Evolutionary conservation across 2,329 filamentous ascomycete species (phyloP), one percentile per base, ranked within the genome.

Genomic region (Paraphoma chrysanthemicola): DNA sequence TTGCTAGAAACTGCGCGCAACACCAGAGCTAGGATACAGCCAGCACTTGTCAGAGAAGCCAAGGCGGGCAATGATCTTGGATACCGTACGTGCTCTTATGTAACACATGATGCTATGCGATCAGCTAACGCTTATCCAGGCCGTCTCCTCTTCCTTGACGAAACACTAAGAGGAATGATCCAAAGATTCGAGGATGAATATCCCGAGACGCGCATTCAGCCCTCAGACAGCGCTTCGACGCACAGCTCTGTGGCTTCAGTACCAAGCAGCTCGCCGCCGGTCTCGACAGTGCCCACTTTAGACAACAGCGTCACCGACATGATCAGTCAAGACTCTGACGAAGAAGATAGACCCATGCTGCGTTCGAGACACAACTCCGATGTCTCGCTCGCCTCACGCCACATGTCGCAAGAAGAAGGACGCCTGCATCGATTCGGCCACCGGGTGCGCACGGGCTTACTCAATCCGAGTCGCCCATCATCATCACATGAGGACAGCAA

Each of bases 181-280:
- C 89, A 92, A 73, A 90, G 95, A 29, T 99, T 98, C 73, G 95
- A 98, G 75, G 91, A 96, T 73, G 94, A 98, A 76, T 98, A 93
- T 69, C 95, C 95, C 0, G 94, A 98, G 72, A 96, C 91, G 0
- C 88, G 92, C 36, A 81, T 86, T 42, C 64, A 71, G 14, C 68
- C 72, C 16, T 63, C 64, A 29, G 70, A 76, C 12, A 55, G 61
- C 8, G 63, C 62, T 7, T 77, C 74, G 3, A 62, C 63, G 0
- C 61, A 68, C 44, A 76, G 72, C 53, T 76, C 72, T 39, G 48
- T 66, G 41, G 76, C 70, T 51, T 76, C 72, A 36, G 47, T 67
- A 31, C 68, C 69, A 10, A 74, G 71, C 60, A 67, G 56, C 42
- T 74, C 73, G 3, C 70, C 68, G 1, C 67, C 70, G 8, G 58